A percentile compares a stretch with the other conserved stretches of the same genome.
Conservation (phyloP, 2,329 filamentous ascomycete species). For the Arthrobotrys pseudoclavata region DNA sequence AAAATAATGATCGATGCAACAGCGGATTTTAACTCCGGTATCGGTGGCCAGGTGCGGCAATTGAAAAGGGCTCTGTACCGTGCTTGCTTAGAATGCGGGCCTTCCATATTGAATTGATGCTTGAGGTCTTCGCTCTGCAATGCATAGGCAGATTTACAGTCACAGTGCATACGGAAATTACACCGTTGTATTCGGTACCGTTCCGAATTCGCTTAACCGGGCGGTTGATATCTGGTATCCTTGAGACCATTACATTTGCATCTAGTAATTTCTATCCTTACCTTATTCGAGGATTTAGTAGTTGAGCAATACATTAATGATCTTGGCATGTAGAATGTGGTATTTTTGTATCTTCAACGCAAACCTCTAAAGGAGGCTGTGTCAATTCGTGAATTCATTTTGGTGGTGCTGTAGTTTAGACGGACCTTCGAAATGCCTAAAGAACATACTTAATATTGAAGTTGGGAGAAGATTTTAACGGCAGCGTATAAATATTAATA, state of each 20-base stretch:
- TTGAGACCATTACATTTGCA: neutral
- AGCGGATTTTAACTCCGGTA: constrained; percentile 35
- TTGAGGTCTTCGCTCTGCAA: constrained; percentile 4
- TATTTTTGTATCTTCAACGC: constrained; percentile 15
- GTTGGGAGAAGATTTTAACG: neutral
- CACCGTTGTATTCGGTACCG: constrained; percentile 25
- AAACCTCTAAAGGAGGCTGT: neutral
- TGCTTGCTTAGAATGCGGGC: constrained; percentile 6
- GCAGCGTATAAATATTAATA: neutral
- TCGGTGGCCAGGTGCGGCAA: constrained; percentile 33
- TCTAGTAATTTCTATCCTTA: neutral
- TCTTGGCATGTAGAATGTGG: neutral
- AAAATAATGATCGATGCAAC: constrained; percentile 8
- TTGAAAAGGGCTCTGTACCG: neutral
- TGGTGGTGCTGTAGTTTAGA: too few relatives aligned
- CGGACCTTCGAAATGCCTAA: neutral
- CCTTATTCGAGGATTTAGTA: neutral
- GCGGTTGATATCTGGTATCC: neutral
- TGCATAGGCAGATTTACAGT: constrained; percentile 21
- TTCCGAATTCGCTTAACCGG: constrained; percentile 2
- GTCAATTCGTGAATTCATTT: neutral
- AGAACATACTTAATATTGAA: neutral
- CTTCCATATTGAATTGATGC: constrained; percentile 6
- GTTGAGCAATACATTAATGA: too few relatives aligned
- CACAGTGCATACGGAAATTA: constrained; percentile 32